phyloP scores from a whole-genome alignment of 345 rosid genomes.

The Citrus maxima region DNA sequence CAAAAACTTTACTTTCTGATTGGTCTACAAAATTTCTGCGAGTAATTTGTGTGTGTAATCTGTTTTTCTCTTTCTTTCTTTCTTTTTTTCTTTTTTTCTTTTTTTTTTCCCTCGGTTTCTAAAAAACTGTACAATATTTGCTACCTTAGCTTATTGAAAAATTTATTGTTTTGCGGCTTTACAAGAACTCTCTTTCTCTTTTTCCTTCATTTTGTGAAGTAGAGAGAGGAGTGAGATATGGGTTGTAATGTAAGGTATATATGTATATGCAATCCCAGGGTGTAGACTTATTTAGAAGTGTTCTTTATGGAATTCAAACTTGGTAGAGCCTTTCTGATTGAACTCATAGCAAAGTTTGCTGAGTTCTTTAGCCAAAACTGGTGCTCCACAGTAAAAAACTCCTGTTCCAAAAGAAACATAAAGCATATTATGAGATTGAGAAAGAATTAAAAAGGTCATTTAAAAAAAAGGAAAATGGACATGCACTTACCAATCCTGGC shows the following conservation, averaged over 20 bases:
- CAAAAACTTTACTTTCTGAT: not conserved
- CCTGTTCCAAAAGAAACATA: constrained; percentile 43
- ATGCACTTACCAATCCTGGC: constrained; percentile 76
- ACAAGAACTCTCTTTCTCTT: not conserved
- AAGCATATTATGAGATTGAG: not conserved
- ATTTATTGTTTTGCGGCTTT: not conserved
- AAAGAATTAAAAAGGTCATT: not conserved
- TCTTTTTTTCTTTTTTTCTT: not conserved
- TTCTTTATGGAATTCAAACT: constrained; percentile 97
- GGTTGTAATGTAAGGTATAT: not conserved
- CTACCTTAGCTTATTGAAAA: constrained; percentile 15
- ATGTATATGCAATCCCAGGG: not conserved
- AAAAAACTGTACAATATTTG: constrained; percentile 28
- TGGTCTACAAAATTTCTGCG: not conserved
- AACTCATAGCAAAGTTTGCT: constrained; percentile 85
- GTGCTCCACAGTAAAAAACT: constrained; percentile 98
- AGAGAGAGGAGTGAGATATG: constrained; percentile 1
- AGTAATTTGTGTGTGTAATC: not conserved
- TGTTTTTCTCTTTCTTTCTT: not conserved
- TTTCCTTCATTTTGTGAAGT: not conserved
- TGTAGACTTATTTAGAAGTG: constrained; percentile 46
- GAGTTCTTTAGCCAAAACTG: constrained; percentile 86
- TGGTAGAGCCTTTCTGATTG: constrained; percentile 91
- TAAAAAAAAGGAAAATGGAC: constrained; percentile 3
- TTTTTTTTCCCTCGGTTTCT: not conserved